A percentile compares a stretch with the other conserved stretches of the same genome.
These are phyloP conservation scores for Trebouxiophyceae sp. DNA, from an alignment of 163 green algal genomes.

Conservation along the genomic window DNA sequence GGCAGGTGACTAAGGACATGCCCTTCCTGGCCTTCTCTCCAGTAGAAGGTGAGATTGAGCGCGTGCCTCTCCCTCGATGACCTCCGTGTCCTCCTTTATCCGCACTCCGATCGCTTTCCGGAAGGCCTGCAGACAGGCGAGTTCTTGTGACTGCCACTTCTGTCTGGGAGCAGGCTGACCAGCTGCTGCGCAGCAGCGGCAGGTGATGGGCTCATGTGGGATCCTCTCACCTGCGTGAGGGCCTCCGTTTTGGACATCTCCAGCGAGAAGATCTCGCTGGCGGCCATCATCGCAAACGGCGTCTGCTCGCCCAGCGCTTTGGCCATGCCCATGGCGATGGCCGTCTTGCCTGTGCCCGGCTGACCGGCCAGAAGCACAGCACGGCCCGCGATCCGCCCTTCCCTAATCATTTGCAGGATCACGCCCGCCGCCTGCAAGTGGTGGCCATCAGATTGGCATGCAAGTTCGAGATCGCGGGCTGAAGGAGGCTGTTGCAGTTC, in stretches of 20 bases:
- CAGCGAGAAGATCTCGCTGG: conserved; percentile 95
- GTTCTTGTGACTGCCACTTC: too few relatives aligned
- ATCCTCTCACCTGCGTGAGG: conserved; percentile 79
- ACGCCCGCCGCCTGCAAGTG: conserved; percentile 84
- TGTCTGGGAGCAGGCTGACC: too few relatives aligned
- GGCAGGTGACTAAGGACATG: too few relatives aligned
- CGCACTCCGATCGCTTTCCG: conserved; percentile 96
- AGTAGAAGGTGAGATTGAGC: background rate
- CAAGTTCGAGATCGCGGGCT: too few relatives aligned
- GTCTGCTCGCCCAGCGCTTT: conserved; percentile 96
- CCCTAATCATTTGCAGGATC: conserved; percentile 94
- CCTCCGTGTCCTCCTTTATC: conserved; percentile 98
- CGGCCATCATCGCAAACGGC: conserved; percentile 97
- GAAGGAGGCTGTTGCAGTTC: too few relatives aligned
- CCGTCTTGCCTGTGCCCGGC: conserved; percentile 97
- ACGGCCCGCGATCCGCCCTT: conserved; percentile 92
- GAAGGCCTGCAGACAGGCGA: conserved; percentile 93
- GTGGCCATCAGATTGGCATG: too few relatives aligned
- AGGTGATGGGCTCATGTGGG: too few relatives aligned
- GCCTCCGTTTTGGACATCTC: conserved; percentile 99
- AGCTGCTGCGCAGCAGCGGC: too few relatives aligned
- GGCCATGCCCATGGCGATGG: conserved; percentile 98
- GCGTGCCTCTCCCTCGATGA: conserved; percentile 96
- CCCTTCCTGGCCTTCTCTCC: too few relatives aligned
- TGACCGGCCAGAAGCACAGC: conserved; percentile 92